Percentiles rank a stretch among this genome's conserved stretches.
Conservation (phyloP, 495 filamentous ascomycete species). For the Elasticomyces elasticus region DNA sequence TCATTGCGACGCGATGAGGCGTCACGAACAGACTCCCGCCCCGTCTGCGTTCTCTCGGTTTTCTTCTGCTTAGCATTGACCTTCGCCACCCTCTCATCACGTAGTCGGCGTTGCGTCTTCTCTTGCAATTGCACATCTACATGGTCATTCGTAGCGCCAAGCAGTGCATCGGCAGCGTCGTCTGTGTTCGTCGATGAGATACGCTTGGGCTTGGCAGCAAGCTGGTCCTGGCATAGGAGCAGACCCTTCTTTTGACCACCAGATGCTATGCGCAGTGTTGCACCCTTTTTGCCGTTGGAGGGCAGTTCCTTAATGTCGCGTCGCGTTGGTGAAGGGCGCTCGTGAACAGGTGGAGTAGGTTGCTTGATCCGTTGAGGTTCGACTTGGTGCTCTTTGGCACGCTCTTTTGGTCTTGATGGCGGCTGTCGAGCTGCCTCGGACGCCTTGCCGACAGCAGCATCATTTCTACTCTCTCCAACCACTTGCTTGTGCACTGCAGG, state of each 20-base stretch:
- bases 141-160: not conserved
- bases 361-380: not conserved
- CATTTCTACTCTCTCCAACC: not conserved
- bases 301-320: not conserved
- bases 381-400: not conserved
- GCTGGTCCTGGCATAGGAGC: slow-evolving; percentile 17
- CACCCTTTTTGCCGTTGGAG: not conserved
- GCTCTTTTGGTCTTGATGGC: not conserved
- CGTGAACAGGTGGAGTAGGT: not conserved
- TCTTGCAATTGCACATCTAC: not conserved
- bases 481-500: not conserved
- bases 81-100: slow-evolving; percentile 9
- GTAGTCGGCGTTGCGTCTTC: slow-evolving; percentile 3
- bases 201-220: not conserved
- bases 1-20: no score
- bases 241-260: slow-evolving; percentile 11
- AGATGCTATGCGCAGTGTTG: slow-evolving; percentile 4
- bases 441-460: not conserved
- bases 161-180: not conserved
- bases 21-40: no score
- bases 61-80: not conserved
- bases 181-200: not conserved
- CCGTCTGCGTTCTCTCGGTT: no score
- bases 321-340: not conserved
- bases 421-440: not conserved